Evolutionary conservation across 345 rosid genomes (phyloP).

Genomic region (Linum tenue): DNA sequence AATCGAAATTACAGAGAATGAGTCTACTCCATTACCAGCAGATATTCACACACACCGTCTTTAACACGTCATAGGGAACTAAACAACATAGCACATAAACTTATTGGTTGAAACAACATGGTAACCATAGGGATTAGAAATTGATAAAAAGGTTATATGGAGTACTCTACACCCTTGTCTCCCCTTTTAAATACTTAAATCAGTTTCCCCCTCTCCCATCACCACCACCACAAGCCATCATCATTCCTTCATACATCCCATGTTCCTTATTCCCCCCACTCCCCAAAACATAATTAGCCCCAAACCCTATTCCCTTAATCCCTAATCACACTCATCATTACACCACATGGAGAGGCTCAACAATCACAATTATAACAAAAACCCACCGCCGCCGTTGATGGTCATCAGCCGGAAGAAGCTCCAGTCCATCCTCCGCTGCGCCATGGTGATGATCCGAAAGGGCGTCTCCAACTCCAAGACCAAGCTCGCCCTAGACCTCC

Average conservation of each 20-base stretch:
- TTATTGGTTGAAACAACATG: too few species aligned
- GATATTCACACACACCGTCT: too few species aligned
- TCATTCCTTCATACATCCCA: too few species aligned
- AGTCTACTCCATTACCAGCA: too few species aligned
- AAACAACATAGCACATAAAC: too few species aligned
- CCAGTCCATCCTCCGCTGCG: slow-evolving; percentile 13
- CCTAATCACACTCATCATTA: too few species aligned
- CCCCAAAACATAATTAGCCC: background rate
- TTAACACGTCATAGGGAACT: too few species aligned
- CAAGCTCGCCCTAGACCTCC: slow-evolving; percentile 18
- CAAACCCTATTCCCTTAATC: background rate
- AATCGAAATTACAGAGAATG: too few species aligned
- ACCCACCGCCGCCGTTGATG: slow-evolving; percentile 11
- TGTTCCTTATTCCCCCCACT: background rate
- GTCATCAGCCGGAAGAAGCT: slow-evolving; percentile 10
- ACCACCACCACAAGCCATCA: background rate
- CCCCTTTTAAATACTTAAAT: background rate
- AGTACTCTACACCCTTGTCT: background rate
- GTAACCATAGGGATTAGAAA: too few species aligned
- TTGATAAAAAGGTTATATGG: background rate
- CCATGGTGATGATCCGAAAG: slow-evolving; percentile 22
- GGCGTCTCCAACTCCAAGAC: slow-evolving; percentile 19
- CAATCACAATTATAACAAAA: background rate
- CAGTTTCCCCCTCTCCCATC: background rate
- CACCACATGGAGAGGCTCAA: background rate